These are phyloP conservation scores for Candida anglica DNA, from an alignment of 805 yeast species.

Conservation along the genomic window DNA sequence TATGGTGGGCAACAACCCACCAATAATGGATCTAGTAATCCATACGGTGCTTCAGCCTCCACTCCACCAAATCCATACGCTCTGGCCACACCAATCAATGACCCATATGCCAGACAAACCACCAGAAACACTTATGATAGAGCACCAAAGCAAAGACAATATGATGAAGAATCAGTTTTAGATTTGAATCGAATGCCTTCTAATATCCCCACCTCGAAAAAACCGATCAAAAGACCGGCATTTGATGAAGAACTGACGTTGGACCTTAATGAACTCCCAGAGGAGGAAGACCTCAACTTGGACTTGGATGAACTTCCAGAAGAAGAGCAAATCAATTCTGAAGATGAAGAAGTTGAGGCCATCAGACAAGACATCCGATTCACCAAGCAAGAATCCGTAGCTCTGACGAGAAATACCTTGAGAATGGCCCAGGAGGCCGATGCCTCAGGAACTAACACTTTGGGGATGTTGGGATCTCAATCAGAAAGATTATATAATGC, in stretches of 20 bases:
- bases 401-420: constrained; percentile 80
- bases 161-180: constrained; percentile 30
- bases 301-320: constrained; percentile 34
- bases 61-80: constrained; percentile 7
- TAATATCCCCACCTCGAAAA: constrained; percentile 9
- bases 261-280: constrained; percentile 33
- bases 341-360: constrained; percentile 86
- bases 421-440: constrained; percentile 47
- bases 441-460: constrained; percentile 56
- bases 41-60: constrained; percentile 1
- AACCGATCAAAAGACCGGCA: constrained; percentile 17
- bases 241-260: constrained; percentile 20
- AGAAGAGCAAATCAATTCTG: constrained; percentile 44
- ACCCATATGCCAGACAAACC: constrained; percentile 2
- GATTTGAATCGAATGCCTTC: constrained; percentile 27
- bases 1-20: constrained; percentile 2
- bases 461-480: constrained; percentile 93
- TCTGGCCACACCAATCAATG: neutral
- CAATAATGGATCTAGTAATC: too few relatives aligned
- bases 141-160: constrained; percentile 5
- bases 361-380: constrained; percentile 79
- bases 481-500: constrained; percentile 78
- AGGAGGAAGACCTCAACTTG: constrained; percentile 36
- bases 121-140: constrained; percentile 3
- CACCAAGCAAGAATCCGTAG: constrained; percentile 81